Evolutionary conservation across 345 rosid species (phyloP), one percentile per base, ranked within the genome.

Genomic region (Ceriops decandra): DNA sequence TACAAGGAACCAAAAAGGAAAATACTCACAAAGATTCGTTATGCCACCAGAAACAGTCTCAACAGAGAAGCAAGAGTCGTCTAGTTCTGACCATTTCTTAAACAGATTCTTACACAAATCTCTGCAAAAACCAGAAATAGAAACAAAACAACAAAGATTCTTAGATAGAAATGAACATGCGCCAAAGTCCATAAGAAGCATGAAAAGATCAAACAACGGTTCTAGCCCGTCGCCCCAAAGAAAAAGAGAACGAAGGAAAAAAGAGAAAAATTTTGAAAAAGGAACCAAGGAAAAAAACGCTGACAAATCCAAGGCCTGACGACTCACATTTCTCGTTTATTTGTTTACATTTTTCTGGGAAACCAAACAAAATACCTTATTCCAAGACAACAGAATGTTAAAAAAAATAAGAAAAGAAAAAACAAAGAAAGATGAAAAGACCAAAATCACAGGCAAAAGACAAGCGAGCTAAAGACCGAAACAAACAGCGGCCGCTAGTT

Each of bases 11-110:
- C 38, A 71, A 28, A 9, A 62, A 31, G 8, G 4, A 13, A 60
- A 68, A 51, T 22, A 77, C 96, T 85, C 67, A 95, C 99, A 77
- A 16, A 95, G 82, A 82, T 95, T 95, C 6, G 96, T 95, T 79
- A 95, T 91, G 80, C 99, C 99, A 20, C 99, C 97, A 20, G 99
- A 85, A 22, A 95, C 88, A 9, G 85, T 90, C 76, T 87, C 82
- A 1, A 90, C 90, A 2, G 81, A 75, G 76, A 95, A 95, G 54
- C 82, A 66, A 63, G 89, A 88, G 77, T 85, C 82, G 7, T 88
- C 89, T 69, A 87, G 67, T 15, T 80, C 77, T 33, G 89, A 76
- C 99, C 99, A 95, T 68, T 83, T 76, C 76, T 74, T 74, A 81
- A 91, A 91, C 81, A 95, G 81, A 82, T 91, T 96, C 83, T 90